Evolutionary conservation across 345 rosid species (phyloP), one percentile per base, ranked within the genome.

Genomic region (Geranium brycei): DNA sequence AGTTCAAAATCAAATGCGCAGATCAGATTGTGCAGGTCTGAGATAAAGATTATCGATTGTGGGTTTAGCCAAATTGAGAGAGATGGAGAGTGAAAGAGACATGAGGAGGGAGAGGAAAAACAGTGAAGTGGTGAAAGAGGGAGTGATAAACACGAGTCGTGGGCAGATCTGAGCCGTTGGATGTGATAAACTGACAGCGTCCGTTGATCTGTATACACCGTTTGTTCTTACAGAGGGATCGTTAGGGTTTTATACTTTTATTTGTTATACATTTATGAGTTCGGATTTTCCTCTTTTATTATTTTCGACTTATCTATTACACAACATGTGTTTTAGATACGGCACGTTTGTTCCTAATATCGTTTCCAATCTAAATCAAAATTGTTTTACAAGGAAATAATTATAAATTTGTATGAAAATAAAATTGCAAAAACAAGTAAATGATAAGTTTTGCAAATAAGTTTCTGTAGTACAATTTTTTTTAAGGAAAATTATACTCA

Each of bases 181-280:
- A 81, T 79, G 19, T 31, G 14, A 1, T 17, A 7, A 56, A 23
- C 15, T 32, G 73, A 81, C 80, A 79, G 78, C 28, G 1, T 5
- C 18, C 28, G 28, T 23, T 23, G 78, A 81, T 81, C 58, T 62
- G 64, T 67, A 67, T 68, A 31, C 5, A 28, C 72, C 74, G 70
- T 58, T 65, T 68, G 77, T 68, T 65, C 81, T 74, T 65, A 41
- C 80, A 63, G 55, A 31, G 53, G 23, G 60, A 32, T 51, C 62
- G 70, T 81, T 77, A 83, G 88, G 83, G 77, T 83, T 79, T 77
- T 55, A 65, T 71, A 17, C 53, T 31, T 32, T 32, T 32, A 32
- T 35, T 35, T 4, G 10, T 35, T 4, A 4, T 7, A 7, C 0
- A 35, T 35, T 35, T 4, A 35, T 35, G 41, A 7, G 41, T 35